These are phyloP conservation scores for Colletotrichum lentis DNA, from an alignment of 2,329 filamentous ascomycete genomes.

Conservation along the genomic window DNA sequence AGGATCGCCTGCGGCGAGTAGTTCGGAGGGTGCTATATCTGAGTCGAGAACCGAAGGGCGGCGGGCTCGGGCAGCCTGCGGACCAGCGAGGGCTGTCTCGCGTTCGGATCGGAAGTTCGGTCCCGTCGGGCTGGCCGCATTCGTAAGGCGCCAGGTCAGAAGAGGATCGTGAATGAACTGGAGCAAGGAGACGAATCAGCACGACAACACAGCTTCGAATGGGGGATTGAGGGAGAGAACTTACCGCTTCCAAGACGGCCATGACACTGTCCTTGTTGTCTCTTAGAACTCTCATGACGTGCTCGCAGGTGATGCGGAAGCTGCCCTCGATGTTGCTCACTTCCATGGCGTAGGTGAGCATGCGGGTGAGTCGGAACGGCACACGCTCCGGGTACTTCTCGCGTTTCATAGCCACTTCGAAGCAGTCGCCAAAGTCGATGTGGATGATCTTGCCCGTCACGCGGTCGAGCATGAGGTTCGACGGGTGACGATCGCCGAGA, in stretches of 20 bases:
- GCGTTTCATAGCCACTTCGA: constrained; percentile 98
- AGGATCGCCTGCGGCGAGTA: constrained; percentile 56
- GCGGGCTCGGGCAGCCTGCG: constrained; percentile 61
- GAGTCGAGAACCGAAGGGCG: constrained; percentile 75
- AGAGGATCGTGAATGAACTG: constrained; percentile 99
- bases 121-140: constrained; percentile 67
- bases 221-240: constrained; percentile 48
- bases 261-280: constrained; percentile 99
- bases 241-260: constrained; percentile 95
- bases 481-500: constrained; percentile 94
- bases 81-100: constrained; percentile 61
- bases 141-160: constrained; percentile 90
- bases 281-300: constrained; percentile 94
- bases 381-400: constrained; percentile 99
- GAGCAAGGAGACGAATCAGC: constrained; percentile 37
- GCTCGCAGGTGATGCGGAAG: constrained; percentile 97
- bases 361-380: constrained; percentile 95
- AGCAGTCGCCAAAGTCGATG: constrained; percentile 99
- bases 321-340: constrained; percentile 99
- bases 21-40: constrained; percentile 66
- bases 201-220: not conserved
- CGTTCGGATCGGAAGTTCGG: constrained; percentile 72
- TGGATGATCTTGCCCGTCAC: constrained; percentile 97
- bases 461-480: constrained; percentile 96
- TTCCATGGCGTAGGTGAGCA: constrained; percentile 99